Base-by-base conservation (phyloP, 257 asterid species). In the Solanum pimpinellifolium region DNA sequence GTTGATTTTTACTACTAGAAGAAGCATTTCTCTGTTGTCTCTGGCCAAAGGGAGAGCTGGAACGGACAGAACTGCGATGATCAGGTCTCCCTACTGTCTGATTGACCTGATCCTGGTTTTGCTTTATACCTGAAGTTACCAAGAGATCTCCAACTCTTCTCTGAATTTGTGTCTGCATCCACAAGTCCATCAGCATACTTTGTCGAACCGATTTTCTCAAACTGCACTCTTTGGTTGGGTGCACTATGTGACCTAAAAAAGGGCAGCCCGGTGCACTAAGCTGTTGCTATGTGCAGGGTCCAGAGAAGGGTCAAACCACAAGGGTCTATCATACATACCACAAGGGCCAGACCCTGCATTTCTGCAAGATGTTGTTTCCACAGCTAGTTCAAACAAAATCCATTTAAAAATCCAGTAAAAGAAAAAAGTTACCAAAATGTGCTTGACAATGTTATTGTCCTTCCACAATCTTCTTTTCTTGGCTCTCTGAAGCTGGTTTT, bases 201-300 rank as follows among this genome's bases (percentile, higher is more conserved):
- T 84, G 87, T 74, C 35, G 42, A n/a, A 41, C 91, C 91, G 27
- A 89, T 84, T 87, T 91, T 95, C 88, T 92, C 98, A 27, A 89
- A 29, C 87, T 91, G 97, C 90, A 86, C 69, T 87, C 99, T 93
- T 91, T 97, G 99, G 88, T 91, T 97, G 3, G 99, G 98, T 42
- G 96, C 98, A 9, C 98, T 97, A 23, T 94, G 97, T 82, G 85
- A 46, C n/a, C 11, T 52, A 52, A 52, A 52, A 52, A 52, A 18
- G 62, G 62, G 62, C 10, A 52, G 4, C 23, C n/a, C 10, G n/a
- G n/a, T 52, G 62, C 62, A 52, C 62, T 52, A 52, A 52, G 62
- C 62, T 52, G n/a, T 1, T 52, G 62, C 62, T 52, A 52, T 52
- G 62, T 52, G 62, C 62, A 52, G 62, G 62, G 62, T 52, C 62